Evolutionary conservation across 1,139 yeast genomes (phyloP), one percentile per base, ranked within the genome.

Genomic region (Insectozyma bohioensis): DNA sequence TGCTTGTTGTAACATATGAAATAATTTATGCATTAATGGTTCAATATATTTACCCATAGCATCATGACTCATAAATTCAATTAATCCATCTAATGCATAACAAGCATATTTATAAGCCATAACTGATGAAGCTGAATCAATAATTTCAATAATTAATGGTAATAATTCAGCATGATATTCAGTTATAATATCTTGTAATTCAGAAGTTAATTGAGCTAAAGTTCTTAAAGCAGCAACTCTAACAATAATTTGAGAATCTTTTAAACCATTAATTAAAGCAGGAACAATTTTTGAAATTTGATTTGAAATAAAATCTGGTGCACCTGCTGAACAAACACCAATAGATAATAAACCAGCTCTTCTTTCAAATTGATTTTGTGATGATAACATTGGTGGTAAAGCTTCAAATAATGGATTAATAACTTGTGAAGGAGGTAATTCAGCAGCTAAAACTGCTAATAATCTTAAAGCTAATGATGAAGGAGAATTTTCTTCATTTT

Each of bases 91-190:
- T 49, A 92, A 73, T 20, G 97, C 95, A 50, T 74, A 71, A 56
- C 96, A 87, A 15, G 97, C 97, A 48, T 85, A 81, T 59, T 85
- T 88, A 72, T 88, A 94, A 39, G 90, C 83, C 62, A 80, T 83
- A 39, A 85, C 79, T 37, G 86, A 81, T 35, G 87, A 74, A 24
- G 97, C 94, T 30, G 82, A 70, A 60, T 90, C 96, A 61, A 92
- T 86, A 56, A 86, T 85, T 42, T 77, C 75, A 54, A 90, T 88
- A 44, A 92, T 85, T 50, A 88, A 75, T 26, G 97, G 97, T 54
- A 92, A 72, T 47, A 92, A 77, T 37, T 75, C 67, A 49, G 80
- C 86, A 60, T 92, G 96, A 63, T 78, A 81, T 46, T 80, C 85
- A 39, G 96, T 87, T 42, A 92, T 77, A 36, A 72, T 70, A 51